Evolutionary conservation across 306 rosid genomes (phyloP), one percentile per base, ranked within the genome.

Genomic region (Gynostemma pentaphyllum): DNA sequence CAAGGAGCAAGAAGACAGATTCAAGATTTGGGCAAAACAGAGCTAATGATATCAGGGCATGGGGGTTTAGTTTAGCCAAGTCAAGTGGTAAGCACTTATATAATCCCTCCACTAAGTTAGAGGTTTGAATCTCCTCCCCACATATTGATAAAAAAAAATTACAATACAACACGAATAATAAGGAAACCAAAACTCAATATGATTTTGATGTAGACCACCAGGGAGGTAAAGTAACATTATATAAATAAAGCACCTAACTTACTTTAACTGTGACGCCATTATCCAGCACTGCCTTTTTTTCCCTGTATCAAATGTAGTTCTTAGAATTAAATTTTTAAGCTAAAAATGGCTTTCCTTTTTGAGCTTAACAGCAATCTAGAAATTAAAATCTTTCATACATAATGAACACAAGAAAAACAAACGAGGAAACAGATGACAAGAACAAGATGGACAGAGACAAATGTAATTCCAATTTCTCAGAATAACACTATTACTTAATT

Each of bases 181-280:
- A 50, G 32, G 5, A 50, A 30, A 50, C 56, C 11, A 50, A 8
- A 13, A 49, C 27, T 1, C 32, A 49, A 49, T 11, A 21, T 10
- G 30, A 50, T 50, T 18, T 50, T 11, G 30, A 48, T 47, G 1
- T 48, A n/a, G 41, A 27, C 34, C 19, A 30, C 19, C 9, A 7
- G 51, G 36, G 10, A 26, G 10, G 32, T 51, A 23, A 24, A 7
- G 44, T 30, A 54, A 24, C 24, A 55, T 19, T 64, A 7, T 8
- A 24, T 24, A 68, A 61, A 70, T 45, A 9, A 47, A 28, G 16
- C 26, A 68, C 41, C 36, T 24, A 74, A 74, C 96, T 83, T 80
- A 88, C 98, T 80, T 91, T 94, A 45, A 91, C 40, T 16, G 75
- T 72, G 68, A 78, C 64, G 78, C 95, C 98, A 47, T 80, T 86